These are phyloP conservation scores for Populus hybrid DNA, from an alignment of 441 rosid genomes.

Conservation along the genomic window DNA sequence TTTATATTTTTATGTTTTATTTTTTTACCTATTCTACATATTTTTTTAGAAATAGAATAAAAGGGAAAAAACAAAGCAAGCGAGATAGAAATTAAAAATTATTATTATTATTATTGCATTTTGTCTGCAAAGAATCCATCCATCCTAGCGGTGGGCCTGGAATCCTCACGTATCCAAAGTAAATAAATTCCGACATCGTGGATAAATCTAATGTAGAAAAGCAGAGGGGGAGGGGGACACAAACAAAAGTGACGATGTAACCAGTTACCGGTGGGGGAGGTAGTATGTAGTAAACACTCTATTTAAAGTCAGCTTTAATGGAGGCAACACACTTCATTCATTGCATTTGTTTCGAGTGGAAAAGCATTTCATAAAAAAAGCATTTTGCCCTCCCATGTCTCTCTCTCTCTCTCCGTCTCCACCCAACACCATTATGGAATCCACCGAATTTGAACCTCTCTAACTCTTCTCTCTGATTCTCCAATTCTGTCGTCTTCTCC, in stretches of 20 bases:
- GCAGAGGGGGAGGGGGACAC: background rate
- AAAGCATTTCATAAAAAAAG: background rate
- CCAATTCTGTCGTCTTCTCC: background rate
- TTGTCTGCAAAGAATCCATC: too few species aligned
- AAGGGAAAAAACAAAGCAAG: too few species aligned
- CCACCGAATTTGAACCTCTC: slow-evolving; percentile 36
- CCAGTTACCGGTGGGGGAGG: slow-evolving; percentile 27
- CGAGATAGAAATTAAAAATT: background rate
- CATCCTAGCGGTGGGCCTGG: background rate
- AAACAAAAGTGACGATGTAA: background rate
- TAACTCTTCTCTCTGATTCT: slow-evolving; percentile 10
- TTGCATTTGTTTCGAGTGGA: slow-evolving; percentile 8
- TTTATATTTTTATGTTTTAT: too few species aligned
- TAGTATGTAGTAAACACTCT: background rate
- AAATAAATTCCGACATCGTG: background rate
- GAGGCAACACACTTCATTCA: background rate
- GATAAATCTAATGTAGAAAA: background rate
- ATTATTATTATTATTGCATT: background rate
- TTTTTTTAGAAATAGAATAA: background rate
- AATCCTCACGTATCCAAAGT: background rate
- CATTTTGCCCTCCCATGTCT: background rate
- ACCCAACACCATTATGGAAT: slow-evolving; percentile 31
- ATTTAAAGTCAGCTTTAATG: slow-evolving; percentile 1
- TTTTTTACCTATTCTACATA: background rate
- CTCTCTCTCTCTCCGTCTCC: slow-evolving; percentile 4